Percentiles rank a stretch among this genome's conserved stretches.
phyloP scores from a whole-genome alignment of 1,284 basidiomycete genomes.

The Paramarasmius palmivorus region DNA sequence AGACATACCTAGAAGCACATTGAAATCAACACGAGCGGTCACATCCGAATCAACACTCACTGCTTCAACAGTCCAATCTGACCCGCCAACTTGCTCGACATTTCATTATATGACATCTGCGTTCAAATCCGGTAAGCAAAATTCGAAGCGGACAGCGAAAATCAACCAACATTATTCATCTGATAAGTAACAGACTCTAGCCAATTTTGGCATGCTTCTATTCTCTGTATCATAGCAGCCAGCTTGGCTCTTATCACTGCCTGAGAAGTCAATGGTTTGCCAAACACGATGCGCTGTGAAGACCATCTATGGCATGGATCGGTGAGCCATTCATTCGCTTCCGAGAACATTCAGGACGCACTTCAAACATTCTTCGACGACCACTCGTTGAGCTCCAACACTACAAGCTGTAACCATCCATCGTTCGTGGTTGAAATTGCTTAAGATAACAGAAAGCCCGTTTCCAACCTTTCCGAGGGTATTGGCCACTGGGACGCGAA shows the following conservation, averaged over 20 bases:
- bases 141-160: conserved; percentile 1
- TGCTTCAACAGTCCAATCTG: conserved; percentile 74
- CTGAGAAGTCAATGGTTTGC: conserved; percentile 87
- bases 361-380: conserved; percentile 83
- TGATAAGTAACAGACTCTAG: conserved; percentile 88
- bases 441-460: conserved; percentile 86
- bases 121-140: not conserved
- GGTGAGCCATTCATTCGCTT: conserved; percentile 1
- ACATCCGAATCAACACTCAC: conserved; percentile 34
- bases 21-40: conserved; percentile 4
- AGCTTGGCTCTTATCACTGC: conserved; percentile 91
- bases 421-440: conserved; percentile 83
- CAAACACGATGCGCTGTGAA: conserved; percentile 83
- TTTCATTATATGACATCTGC: conserved; percentile 81
- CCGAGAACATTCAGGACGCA: conserved; percentile 27
- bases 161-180: conserved; percentile 80
- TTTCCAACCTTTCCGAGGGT: conserved; percentile 85
- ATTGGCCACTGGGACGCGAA: conserved; percentile 82
- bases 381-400: conserved; percentile 67
- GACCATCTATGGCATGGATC: conserved; percentile 59
- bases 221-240: conserved; percentile 85
- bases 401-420: conserved; percentile 83
- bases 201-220: conserved; percentile 89
- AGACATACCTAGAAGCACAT: conserved; percentile 54
- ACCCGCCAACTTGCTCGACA: conserved; percentile 74